These are phyloP conservation scores for Colletotrichum nymphaeae DNA, from an alignment of 2,329 filamentous ascomycete species.

Conservation along the genomic window DNA sequence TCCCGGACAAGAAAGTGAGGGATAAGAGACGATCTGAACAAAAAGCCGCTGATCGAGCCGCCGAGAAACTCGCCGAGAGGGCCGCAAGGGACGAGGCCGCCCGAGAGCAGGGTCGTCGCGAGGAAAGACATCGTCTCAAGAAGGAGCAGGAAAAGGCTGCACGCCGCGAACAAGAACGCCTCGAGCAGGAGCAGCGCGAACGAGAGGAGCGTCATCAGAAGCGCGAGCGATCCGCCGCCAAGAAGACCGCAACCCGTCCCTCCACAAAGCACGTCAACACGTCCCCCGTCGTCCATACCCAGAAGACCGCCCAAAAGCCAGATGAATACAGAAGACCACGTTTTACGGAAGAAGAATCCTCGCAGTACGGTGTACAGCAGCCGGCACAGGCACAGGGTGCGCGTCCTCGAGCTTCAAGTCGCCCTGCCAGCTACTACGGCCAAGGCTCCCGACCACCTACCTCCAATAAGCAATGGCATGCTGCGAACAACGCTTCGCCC, in stretches of 20 bases:
- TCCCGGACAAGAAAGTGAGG: conserved; percentile 45
- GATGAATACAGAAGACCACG: conserved; percentile 42
- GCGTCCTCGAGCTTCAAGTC: conserved; percentile 40
- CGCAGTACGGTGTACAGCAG: conserved; percentile 49
- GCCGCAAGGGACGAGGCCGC: not conserved
- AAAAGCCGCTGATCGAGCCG: not conserved
- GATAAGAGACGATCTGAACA: conserved; percentile 38
- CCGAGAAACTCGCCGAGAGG: no score
- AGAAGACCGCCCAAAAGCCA: conserved; percentile 17
- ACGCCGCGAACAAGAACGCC: conserved; percentile 41
- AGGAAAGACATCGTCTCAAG: conserved; percentile 39
- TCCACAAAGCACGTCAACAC: conserved; percentile 51
- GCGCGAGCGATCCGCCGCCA: conserved; percentile 33
- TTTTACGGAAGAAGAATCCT: conserved; percentile 45
- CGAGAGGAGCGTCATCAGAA: conserved; percentile 42
- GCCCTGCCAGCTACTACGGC: conserved; percentile 36
- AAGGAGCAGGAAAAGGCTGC: conserved; percentile 42
- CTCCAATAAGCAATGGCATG: conserved; percentile 35
- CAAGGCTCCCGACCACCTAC: conserved; percentile 34
- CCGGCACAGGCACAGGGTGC: conserved; percentile 28
- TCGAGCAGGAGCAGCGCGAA: conserved; percentile 37
- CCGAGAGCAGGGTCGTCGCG: conserved; percentile 36
- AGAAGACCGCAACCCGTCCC: conserved; percentile 43
- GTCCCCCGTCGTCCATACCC: conserved; percentile 40
- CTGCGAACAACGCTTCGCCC: conserved; percentile 8